Conservation (phyloP, 2,329 filamentous ascomycete genomes). For the Diaporthe amygdali region DNA sequence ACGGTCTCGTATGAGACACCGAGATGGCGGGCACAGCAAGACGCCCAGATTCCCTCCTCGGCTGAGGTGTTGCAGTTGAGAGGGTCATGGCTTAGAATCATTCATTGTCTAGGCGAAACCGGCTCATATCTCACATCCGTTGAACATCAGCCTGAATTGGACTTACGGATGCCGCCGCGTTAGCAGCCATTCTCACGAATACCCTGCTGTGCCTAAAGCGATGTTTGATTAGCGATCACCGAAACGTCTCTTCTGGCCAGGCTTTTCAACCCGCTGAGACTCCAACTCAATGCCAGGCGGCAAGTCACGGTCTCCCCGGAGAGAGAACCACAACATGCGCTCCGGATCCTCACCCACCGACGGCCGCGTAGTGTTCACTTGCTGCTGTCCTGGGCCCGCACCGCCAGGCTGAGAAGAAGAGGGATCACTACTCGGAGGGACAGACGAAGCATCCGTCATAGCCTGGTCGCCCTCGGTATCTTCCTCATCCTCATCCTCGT, state of each 20-base stretch:
- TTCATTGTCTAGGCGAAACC: neutral
- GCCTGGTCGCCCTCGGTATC: slow-evolving; percentile 51
- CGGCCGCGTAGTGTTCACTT: neutral
- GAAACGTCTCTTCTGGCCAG: neutral
- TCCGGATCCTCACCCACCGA: slow-evolving; percentile 4
- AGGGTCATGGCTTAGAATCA: neutral
- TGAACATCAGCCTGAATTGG: neutral
- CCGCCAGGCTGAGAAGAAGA: slow-evolving; percentile 11
- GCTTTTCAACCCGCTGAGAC: slow-evolving; percentile 1
- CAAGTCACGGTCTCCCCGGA: slow-evolving; percentile 10
- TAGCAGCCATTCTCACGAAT: too few species aligned
- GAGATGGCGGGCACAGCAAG: neutral
- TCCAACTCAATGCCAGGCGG: slow-evolving; percentile 15
- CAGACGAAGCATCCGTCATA: slow-evolving; percentile 25
- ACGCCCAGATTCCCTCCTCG: neutral
- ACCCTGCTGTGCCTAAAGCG: too few species aligned
- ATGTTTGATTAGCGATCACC: neutral
- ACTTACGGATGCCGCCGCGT: neutral
- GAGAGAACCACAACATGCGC: slow-evolving; percentile 15
- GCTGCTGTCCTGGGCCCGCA: neutral
- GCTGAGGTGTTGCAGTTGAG: too few species aligned
- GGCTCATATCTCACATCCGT: neutral
- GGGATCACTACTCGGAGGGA: neutral
- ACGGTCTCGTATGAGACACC: neutral
- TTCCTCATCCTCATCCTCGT: slow-evolving; percentile 58